Evolutionary conservation across 306 rosid genomes (phyloP), one percentile per base, ranked within the genome.

Genomic region (Fagus sylvatica): DNA sequence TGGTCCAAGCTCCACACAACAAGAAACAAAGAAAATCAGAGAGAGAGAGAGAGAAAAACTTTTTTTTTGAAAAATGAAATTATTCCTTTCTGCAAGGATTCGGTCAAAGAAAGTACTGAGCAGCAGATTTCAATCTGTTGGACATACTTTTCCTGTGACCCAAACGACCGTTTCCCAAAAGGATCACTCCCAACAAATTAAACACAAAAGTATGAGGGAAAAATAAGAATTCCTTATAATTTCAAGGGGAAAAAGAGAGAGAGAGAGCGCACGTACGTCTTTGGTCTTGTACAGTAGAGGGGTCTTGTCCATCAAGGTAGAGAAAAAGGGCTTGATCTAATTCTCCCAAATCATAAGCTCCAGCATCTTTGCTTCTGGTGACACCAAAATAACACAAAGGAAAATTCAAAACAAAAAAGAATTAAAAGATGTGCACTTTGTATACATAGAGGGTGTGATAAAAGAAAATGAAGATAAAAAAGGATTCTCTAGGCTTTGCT

Each of bases 271-370:
- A 79, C 84, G 28, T 22, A 95, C 98, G 92, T 87, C 84, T 84
- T 84, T 91, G 96, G 69, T 90, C 89, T 71, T 89, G 97, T 81
- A 85, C 69, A 49, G 48, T 87, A 0, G 89, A 85, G 2, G 91
- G 80, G 71, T 87, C 87, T 39, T 90, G 96, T 82, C 94, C 98
- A 81, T 93, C 97, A n/a, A 93, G 88, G 73, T 96, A 96, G 28
- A 88, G 94, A 84, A 96, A 93, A 76, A 93, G 91, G 1, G 97
- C 97, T 86, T 88, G 99, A 85, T 96, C 99, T 72, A 96, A 74
- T 77, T 96, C 99, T 2, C 96, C 96, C 81, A 96, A 79, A 83
- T 93, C 99, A 87, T 92, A 91, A 62, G 89, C 87, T 73, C 89
- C 97, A 0, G 84, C 79, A 65, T 93, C 99, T 85, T 91, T 93